Evolutionary conservation across 495 filamentous ascomycete species (phyloP).

Genomic region (Xylaria castorea): DNA sequence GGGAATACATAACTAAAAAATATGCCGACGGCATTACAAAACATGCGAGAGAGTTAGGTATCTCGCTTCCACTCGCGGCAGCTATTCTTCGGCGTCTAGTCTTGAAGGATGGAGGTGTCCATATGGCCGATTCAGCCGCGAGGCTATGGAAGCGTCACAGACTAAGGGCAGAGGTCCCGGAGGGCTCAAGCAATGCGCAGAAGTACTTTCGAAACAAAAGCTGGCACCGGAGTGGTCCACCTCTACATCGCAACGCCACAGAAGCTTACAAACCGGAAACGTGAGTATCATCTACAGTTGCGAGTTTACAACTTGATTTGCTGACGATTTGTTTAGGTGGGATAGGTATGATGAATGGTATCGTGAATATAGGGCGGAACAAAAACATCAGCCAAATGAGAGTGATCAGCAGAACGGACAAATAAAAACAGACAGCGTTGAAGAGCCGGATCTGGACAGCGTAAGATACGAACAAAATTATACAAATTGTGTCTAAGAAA

Average conservation of each 20-base stretch:
- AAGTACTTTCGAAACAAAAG: neutral
- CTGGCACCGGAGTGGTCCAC: neutral
- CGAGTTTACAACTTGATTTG: neutral
- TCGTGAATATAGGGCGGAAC: neutral
- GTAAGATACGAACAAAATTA: neutral
- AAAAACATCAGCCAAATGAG: neutral
- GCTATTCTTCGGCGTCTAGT: neutral
- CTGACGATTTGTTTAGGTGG: slow-evolving; percentile 4
- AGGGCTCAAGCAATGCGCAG: neutral
- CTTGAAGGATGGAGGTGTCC: neutral
- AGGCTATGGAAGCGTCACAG: neutral
- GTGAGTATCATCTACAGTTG: neutral
- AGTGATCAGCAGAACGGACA: neutral
- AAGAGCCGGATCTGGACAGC: neutral
- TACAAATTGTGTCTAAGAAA: neutral
- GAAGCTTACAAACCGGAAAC: neutral
- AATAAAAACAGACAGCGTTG: neutral
- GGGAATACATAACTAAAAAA: neutral
- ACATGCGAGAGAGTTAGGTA: neutral
- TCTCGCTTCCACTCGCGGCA: neutral
- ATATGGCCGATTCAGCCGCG: neutral
- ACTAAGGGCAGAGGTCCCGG: neutral
- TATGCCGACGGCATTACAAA: neutral
- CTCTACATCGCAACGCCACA: neutral
- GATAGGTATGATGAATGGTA: neutral